Evolutionary conservation across 1,284 basidiomycete species (phyloP), one percentile per base, ranked within the genome.

Genomic region (Pseudozyma tsukubaensis): DNA sequence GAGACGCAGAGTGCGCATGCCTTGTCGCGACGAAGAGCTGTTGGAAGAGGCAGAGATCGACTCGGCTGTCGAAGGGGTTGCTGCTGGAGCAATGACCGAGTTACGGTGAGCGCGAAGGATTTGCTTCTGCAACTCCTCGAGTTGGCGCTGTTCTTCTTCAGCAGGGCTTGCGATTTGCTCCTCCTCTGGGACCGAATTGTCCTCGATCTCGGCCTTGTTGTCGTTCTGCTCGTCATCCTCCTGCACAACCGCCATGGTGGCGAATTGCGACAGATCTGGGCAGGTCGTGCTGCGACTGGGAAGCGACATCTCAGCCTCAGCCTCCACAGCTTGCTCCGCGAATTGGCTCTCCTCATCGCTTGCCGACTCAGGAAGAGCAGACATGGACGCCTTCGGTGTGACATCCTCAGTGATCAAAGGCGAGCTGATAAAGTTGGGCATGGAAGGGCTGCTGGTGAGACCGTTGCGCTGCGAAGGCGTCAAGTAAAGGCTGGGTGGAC

Each of bases 1-100:
- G 14, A 81, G 65, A n/a, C 79, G 75, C 11, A 81, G 70, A 3
- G 77, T 72, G 40, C 77, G 74, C 77, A 81, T 81, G n/a, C 79
- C 79, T 12, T 68, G 71, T 19, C 71, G 62, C 12, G 69, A 66
- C 4, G 55, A 21, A n/a, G 59, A 49, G 40, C 51, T 52, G 43
- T 39, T 49, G 6, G 57, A 58, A 7, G 72, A 64, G 12, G 54
- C 39, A 13, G 64, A 53, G 39, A 52, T 43, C 7, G 58, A 35
- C 0, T 57, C 59, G 16, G 39, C 50, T 2, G 60, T 36, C 0
- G 52, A 40, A 21, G 65, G 40, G 14, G 52, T 24, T 8, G 59
- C 40, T 3, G 59, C 50, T 6, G 56, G 50, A 37, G 62, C 52
- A 14, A 59, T 65, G 48, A 70, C 45, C 35, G 72, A 75, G 35